Evolutionary conservation across 208 protist genomes (phyloP).

Genomic region (Naegleria gruberi): DNA sequence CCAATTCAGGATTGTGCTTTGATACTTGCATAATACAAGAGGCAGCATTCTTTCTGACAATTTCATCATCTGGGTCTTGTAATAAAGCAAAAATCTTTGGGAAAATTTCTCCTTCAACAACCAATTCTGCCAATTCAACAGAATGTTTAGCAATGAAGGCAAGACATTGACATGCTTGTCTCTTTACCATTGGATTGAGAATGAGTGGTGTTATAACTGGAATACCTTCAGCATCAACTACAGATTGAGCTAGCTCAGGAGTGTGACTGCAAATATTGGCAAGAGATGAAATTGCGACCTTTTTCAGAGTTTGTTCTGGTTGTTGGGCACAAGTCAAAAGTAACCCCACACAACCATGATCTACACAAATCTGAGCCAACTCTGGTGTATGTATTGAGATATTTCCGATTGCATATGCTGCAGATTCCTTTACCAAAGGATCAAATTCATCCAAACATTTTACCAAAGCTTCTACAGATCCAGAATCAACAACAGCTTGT

Average conservation of each 20-base stretch:
- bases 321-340: conserved; percentile 95
- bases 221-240: conserved; percentile 90
- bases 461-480: conserved; percentile 89
- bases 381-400: conserved; percentile 86
- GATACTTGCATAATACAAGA: conserved; percentile 92
- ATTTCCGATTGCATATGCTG: conserved; percentile 94
- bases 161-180: conserved; percentile 85
- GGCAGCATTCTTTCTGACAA: conserved; percentile 91
- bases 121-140: conserved; percentile 92
- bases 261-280: conserved; percentile 88
- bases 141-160: conserved; percentile 95
- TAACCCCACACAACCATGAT: conserved; percentile 86
- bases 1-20: conserved; percentile 96
- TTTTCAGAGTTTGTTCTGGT: conserved; percentile 92
- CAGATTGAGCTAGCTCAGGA: conserved; percentile 83
- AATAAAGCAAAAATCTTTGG: conserved; percentile 88
- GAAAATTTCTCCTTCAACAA: conserved; percentile 97
- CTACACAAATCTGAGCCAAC: conserved; percentile 81
- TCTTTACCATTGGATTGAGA: conserved; percentile 81
- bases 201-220: conserved; percentile 93
- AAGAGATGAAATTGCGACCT: conserved; percentile 86
- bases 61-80: conserved; percentile 81
- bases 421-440: conserved; percentile 91
- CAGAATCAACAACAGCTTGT: conserved; percentile 89
- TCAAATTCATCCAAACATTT: conserved; percentile 95